Evolutionary conservation across 192 early-diverging fungal genomes (phyloP), one percentile per base, ranked within the genome.

Genomic region (Linnemannia exigua): DNA sequence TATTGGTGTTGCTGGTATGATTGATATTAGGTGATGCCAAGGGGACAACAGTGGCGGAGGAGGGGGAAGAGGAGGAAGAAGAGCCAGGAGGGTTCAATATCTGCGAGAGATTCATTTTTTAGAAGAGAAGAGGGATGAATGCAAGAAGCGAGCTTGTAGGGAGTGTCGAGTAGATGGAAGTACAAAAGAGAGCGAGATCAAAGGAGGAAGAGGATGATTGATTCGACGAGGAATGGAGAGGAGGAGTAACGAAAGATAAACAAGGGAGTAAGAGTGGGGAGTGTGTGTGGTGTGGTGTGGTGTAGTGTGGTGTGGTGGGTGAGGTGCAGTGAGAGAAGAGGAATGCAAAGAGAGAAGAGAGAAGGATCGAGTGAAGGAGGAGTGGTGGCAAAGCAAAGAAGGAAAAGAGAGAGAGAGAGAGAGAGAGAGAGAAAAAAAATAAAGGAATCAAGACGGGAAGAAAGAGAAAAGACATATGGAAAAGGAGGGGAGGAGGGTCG

Each of bases 31-130:
- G 9, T 1, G 58, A 14, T 15, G 28, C 9, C 58, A 63, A 31
- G 58, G 67, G 22, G 37, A 35, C 8, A n/a, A 44, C 25, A 38
- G 69, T n/a, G 0, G 69, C 5, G 69, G 67, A 2, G 11, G 35
- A 33, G 36, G 35, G n/a, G 41, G 3, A 1, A 28, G 70, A 28
- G 70, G 51, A 20, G 35, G 58, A 14, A 19, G 77, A 46, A 9
- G 75, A 14, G 3, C 75, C 76, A 6, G 81, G 81, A 15, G 81
- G 81, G 54, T 83, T 83, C 16, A 83, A 54, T 70, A 83, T 83
- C 72, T 83, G 81, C 9, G 81, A 83, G 0, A 83, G 75, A 77
- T 83, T 83, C 81, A 82, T 82, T 1, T 19, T 70, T 44, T 12
- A 3, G 12, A 3, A 14, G 58, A 28, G 2, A 25, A 6, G 48